Percentiles rank a stretch among this genome's conserved stretches.
These are phyloP conservation scores for Cladosporium sp. DNA, from an alignment of 2,329 filamentous ascomycete genomes.

Conservation along the genomic window DNA sequence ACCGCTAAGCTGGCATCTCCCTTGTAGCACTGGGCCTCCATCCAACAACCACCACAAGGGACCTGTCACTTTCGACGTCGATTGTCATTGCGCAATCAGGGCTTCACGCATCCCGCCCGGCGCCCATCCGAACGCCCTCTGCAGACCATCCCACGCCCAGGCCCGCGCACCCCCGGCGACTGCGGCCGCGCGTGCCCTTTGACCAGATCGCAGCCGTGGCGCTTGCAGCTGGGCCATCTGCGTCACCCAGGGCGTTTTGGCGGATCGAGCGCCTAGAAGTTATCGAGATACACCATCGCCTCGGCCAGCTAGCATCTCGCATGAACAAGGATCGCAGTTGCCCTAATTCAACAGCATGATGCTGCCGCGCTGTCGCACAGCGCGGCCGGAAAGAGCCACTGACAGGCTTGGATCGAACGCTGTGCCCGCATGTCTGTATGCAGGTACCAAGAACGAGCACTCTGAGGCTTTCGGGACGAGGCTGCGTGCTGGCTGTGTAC, in stretches of 20 bases:
- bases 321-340: background rate
- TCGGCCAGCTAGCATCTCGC: background rate
- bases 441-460: conserved; percentile 3
- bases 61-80: conserved; percentile 1
- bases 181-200: background rate
- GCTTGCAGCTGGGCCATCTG: background rate
- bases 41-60: too few relatives aligned
- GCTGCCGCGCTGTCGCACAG: background rate
- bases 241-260: background rate
- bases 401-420: background rate
- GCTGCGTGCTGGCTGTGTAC: background rate
- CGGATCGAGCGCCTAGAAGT: background rate
- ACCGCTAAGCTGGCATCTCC: background rate
- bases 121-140: background rate
- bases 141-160: background rate
- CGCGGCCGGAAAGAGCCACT: background rate
- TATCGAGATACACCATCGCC: background rate
- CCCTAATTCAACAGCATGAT: background rate
- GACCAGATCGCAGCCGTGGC: background rate
- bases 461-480: background rate
- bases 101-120: background rate
- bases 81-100: conserved; percentile 4
- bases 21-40: background rate
- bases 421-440: background rate
- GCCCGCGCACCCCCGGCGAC: background rate